phyloP scores from a whole-genome alignment of 139 green algal species.

The Cymbomonas tetramitiformis region DNA sequence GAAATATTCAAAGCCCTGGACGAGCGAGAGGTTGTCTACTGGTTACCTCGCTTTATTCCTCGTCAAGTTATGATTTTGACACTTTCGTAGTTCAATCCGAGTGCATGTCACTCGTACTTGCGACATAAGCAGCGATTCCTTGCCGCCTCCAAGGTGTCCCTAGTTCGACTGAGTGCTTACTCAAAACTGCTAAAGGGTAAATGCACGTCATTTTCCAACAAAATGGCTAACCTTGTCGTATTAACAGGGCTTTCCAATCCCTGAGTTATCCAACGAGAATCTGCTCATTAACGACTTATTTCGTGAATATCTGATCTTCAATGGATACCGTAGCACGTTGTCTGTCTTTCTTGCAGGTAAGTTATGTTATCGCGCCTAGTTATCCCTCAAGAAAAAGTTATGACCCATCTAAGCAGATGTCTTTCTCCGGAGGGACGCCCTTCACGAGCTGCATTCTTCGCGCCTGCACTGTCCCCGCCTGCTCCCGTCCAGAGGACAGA shows the following conservation, averaged over 20 bases:
- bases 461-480: no score
- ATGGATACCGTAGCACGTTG: conserved; percentile 14
- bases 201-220: no score
- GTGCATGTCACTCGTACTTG: neutral
- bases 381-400: no score
- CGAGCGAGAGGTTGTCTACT: neutral
- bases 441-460: no score
- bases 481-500: no score
- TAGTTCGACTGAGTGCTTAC: no score
- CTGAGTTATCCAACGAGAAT: conserved; percentile 34
- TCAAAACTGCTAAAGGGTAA: no score
- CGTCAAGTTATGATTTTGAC: neutral
- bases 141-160: no score
- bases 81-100: neutral
- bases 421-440: no score
- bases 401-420: no score
- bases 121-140: no score
- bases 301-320: conserved; percentile 40
- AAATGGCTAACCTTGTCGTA: neutral
- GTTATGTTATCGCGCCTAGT: no score
- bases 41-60: neutral
- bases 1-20: conserved; percentile 16
- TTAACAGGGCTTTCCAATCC: conserved; percentile 2
- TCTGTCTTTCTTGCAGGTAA: conserved; percentile 14
- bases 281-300: conserved; percentile 51